Base-by-base conservation (phyloP, 371 early-diverging fungal species). In the Lichtheimia corymbifera region DNA sequence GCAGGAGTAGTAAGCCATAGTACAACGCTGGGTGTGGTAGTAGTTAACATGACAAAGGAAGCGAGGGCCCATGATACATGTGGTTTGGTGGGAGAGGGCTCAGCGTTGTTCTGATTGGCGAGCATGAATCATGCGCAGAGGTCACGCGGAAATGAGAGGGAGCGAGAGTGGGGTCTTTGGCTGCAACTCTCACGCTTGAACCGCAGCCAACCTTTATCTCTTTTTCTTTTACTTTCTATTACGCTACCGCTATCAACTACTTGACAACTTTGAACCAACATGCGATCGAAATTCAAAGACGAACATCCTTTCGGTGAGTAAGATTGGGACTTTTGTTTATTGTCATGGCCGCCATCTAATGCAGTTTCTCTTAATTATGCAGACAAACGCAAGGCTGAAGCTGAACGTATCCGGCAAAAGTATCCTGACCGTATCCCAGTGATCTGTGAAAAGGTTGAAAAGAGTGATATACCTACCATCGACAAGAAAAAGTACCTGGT, bases 401-500 rank as follows among this genome's bases (percentile, higher is more conserved):
- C 97, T 51, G 96, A 96, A 68, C 84, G 97, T 62, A 97, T 98
- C 69, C 87, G 96, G 55, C 87, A 89, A 69, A 98, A 98, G 81
- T 98, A 97, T 79, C 97, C 97, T 43, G 96, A 97, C 81, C 88
- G 98, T 57, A 95, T 98, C 68, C 98, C 98, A 27, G 92, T 91
- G 47, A 92, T 93, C 63, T 97, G 97, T 80, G 97, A 98, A 73
- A 95, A 96, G 79, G 95, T 93, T 17, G 97, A 97, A 64, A 96
- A 94, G 79, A 90, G 91, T 64, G 97, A 96, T 73, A 95, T 97
- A 73, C 91, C 93, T 20, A 88, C 83, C 9, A 97, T 98, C 68
- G 97, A 98, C 83, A 97, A 97, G 89, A 97, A 97, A 74, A 98
- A 97, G 77, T 98, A 96, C 62, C 84, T 98, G 56, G 97, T 97